These are phyloP conservation scores for Hygrophoropsis aurantiaca DNA, from an alignment of 768 basidiomycete genomes.

Conservation along the genomic window DNA sequence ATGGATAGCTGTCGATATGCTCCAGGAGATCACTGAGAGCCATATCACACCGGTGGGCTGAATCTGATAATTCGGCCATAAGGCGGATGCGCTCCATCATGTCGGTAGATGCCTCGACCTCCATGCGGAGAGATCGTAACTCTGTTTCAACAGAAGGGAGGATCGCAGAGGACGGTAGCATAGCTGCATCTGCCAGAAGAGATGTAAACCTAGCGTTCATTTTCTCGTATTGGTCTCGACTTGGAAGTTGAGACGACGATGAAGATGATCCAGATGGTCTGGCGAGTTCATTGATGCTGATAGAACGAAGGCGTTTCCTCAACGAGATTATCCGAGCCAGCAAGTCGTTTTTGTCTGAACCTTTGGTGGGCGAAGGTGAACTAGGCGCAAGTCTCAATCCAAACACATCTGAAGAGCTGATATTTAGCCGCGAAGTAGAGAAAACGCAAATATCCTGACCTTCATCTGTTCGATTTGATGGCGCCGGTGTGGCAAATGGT, in stretches of 20 bases:
- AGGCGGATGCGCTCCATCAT: slow-evolving; percentile 51
- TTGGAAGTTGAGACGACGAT: slow-evolving; percentile 49
- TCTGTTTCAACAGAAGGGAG: slow-evolving; percentile 52
- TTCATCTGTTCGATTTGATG: slow-evolving; percentile 14
- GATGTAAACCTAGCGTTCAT: slow-evolving; percentile 47
- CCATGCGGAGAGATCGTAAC: slow-evolving; percentile 56
- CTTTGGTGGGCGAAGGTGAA: slow-evolving; percentile 27
- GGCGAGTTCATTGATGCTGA: slow-evolving; percentile 57
- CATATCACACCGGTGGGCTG: slow-evolving; percentile 61
- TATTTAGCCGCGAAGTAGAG: slow-evolving; percentile 4
- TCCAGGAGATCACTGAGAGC: slow-evolving; percentile 82
- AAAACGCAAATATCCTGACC: slow-evolving; percentile 16
- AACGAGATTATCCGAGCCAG: slow-evolving; percentile 51
- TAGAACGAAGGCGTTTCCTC: slow-evolving; percentile 58
- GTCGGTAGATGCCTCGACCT: slow-evolving; percentile 51
- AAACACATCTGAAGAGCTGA: slow-evolving; percentile 55
- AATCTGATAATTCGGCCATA: slow-evolving; percentile 53
- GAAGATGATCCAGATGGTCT: slow-evolving; percentile 37
- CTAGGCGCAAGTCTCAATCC: slow-evolving; percentile 41
- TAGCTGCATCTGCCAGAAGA: slow-evolving; percentile 45
- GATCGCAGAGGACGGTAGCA: slow-evolving; percentile 44
- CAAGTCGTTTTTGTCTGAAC: slow-evolving; percentile 43
- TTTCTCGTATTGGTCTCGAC: slow-evolving; percentile 42
- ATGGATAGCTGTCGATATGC: slow-evolving; percentile 83
- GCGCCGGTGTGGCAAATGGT: background rate